phyloP scores from a whole-genome alignment of 331 rosid species.

The Telfairia occidentalis region DNA sequence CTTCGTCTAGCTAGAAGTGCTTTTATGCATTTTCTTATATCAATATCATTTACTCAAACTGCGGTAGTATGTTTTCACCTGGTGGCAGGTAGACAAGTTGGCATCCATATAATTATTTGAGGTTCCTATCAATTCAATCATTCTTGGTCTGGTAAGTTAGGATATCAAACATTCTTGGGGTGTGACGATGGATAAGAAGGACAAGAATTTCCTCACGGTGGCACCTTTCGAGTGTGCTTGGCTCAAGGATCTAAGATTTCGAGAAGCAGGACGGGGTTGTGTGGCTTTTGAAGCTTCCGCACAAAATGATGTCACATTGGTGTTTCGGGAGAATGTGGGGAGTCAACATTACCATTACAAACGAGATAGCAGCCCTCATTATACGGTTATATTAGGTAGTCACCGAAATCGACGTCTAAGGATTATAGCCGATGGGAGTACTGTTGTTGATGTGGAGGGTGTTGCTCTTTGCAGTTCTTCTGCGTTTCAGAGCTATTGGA shows the following conservation, averaged over 20 bases:
- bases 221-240: constrained; percentile 94
- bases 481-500: constrained; percentile 83
- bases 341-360: constrained; percentile 90
- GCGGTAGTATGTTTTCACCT: background rate
- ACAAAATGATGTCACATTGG: constrained; percentile 77
- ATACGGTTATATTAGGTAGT: constrained; percentile 83
- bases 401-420: constrained; percentile 70
- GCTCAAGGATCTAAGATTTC: constrained; percentile 73
- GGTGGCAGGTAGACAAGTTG: constrained; percentile 18
- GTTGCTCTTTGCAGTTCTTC: constrained; percentile 69
- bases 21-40: background rate
- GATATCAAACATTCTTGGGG: background rate
- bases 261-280: constrained; percentile 89
- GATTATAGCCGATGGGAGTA: constrained; percentile 67
- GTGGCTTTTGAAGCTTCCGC: constrained; percentile 90
- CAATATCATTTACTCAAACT: constrained; percentile 4
- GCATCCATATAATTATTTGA: background rate
- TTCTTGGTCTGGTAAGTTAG: background rate
- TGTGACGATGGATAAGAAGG: constrained; percentile 49
- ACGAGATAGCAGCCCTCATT: constrained; percentile 81
- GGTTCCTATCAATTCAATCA: background rate
- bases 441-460: constrained; percentile 76
- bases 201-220: constrained; percentile 50
- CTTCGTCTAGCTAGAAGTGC: background rate
- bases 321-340: constrained; percentile 80